phyloP scores from a whole-genome alignment of 202 grass and related monocot species.

The Eragrostis tef region DNA sequence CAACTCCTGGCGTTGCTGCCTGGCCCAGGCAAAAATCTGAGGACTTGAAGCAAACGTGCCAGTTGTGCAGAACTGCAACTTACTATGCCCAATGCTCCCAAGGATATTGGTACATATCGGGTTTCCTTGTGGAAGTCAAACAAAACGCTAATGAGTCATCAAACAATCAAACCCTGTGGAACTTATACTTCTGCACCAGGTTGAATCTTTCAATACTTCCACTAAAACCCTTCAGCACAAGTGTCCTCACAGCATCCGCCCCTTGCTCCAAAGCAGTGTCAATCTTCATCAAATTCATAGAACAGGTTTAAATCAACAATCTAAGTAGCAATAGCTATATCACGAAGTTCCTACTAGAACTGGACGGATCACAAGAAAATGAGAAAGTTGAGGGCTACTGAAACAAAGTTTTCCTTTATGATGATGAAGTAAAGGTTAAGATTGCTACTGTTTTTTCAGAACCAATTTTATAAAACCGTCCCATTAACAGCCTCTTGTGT shows the following conservation, averaged over 20 bases:
- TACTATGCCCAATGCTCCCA: constrained; percentile 19
- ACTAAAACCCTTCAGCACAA: constrained; percentile 85
- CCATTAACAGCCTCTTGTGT: constrained; percentile 13
- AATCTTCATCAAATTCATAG: constrained; percentile 63
- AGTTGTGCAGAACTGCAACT: constrained; percentile 28
- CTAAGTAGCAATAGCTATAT: constrained; percentile 24
- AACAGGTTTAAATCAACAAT: constrained; percentile 40
- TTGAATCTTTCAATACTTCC: constrained; percentile 88
- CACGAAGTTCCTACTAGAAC: constrained; percentile 34
- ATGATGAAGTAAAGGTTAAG: constrained; percentile 42
- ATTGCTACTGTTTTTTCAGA: constrained; percentile 30
- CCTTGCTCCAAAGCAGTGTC: constrained; percentile 90
- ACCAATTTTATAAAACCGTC: constrained; percentile 13
- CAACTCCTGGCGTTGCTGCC: too few species aligned
- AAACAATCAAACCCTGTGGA: constrained; percentile 85
- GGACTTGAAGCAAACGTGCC: too few species aligned
- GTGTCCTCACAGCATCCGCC: constrained; percentile 79
- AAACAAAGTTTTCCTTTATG: constrained; percentile 21
- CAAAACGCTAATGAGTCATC: constrained; percentile 39
- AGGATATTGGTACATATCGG: constrained; percentile 9
- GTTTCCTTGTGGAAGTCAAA: constrained; percentile 36
- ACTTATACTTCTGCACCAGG: constrained; percentile 96
- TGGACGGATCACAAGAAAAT: constrained; percentile 34
- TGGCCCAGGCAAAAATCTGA: too few species aligned
- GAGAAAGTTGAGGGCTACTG: background rate